A percentile compares a stretch with the other conserved stretches of the same genome.
phyloP scores from a whole-genome alignment of 352 stramenopile genomes.

The Pythium phragmitis region DNA sequence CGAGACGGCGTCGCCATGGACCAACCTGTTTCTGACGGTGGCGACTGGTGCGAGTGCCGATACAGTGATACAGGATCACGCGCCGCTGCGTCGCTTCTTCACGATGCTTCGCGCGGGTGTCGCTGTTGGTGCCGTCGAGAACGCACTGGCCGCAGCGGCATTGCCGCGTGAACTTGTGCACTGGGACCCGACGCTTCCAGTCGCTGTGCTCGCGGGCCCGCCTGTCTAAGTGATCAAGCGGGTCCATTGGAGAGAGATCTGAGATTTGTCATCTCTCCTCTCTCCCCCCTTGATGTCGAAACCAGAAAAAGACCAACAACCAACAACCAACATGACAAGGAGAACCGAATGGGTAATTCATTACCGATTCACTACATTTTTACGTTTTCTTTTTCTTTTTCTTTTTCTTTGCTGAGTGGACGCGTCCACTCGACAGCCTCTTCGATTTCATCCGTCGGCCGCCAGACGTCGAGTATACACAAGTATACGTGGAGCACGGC shows the following conservation, averaged over 20 bases:
- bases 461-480: conserved; percentile 53
- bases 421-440: conserved; percentile 49
- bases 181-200: conserved; percentile 13
- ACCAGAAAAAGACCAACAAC: neutral
- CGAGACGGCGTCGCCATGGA: conserved; percentile 2
- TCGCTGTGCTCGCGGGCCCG: neutral
- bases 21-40: conserved; percentile 7
- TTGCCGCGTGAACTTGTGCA: conserved; percentile 13
- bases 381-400: neutral
- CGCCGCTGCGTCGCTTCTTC: conserved; percentile 17
- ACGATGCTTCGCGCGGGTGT: conserved; percentile 14
- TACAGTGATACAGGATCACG: conserved; percentile 7
- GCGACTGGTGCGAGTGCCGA: neutral
- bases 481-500: conserved; percentile 64
- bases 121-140: conserved; percentile 7
- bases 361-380: neutral
- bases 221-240: neutral
- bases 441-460: conserved; percentile 59
- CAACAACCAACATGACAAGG: neutral
- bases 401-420: neutral
- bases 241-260: neutral
- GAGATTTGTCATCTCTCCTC: neutral
- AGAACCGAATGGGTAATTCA: neutral
- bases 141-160: neutral
- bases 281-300: neutral